Base-by-base conservation (phyloP, 2,329 filamentous ascomycete species). In the Fusarium avenaceum region DNA sequence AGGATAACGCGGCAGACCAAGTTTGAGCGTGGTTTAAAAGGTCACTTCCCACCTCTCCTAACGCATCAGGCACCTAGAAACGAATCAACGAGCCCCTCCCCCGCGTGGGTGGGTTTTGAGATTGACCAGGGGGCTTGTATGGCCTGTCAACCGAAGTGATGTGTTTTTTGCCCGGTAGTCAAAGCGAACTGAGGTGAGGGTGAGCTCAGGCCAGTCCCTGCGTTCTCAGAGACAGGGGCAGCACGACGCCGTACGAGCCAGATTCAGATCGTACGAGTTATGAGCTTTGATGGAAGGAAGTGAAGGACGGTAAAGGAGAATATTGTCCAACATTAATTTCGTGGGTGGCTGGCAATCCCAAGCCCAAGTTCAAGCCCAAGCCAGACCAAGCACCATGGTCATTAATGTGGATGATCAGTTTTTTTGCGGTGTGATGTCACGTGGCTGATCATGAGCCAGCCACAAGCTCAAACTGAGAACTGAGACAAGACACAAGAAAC, bases 371-470 rank as follows among this genome's bases (percentile, higher is more conserved):
- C 45, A 42, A 57, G 46, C 59, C 44, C 44, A 50, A 46, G 50
- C 28, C 28, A 30, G 28, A 30, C 28, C 28, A 30, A 28, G 26
- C 9, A 30, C 61, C 19, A 58, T 28, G 33, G 39, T 17, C 47
- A 24, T 24, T 45, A 50, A 50, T 47, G 44, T 63, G 67, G 57
- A 61, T 61, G 63, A 69, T 59, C 44, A 55, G 52, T 56, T 69
- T 64, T 55, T 67, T 67, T 73, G 35, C 71, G 71, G 71, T 74
- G 71, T 74, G 71, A 69, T 69, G 71, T 73, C 71, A 73, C 71
- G 71, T 73, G 71, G 71, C 65, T 62, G 56, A 38, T 38, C 35
- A n/a, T 38, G 51, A 59, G 52, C 49, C 28, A 59, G 52, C 49
- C 28, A 50, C 48, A 24, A 33, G 43, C 13, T 33, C 46, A 45